A percentile compares a stretch with the other conserved stretches of the same genome.
Conservation (phyloP, 805 yeast genomes). For the Schwanniomyces polymorphus region DNA sequence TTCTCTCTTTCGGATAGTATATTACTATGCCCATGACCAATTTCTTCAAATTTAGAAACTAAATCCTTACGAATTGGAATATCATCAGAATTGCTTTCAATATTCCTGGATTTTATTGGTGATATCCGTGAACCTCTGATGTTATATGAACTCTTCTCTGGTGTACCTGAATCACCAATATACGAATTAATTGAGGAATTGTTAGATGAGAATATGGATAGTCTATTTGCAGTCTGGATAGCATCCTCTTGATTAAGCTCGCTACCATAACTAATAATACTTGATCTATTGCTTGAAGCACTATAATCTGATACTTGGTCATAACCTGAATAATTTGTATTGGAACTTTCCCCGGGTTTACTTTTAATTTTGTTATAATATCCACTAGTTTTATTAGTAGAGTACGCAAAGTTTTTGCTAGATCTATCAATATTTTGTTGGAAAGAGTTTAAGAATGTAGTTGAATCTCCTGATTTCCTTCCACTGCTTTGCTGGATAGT, state of each 20-base stretch:
- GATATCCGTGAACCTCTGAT: conserved; percentile 16
- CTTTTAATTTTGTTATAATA: conserved; percentile 32
- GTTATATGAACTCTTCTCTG: conserved; percentile 7
- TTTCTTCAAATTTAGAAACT: conserved; percentile 15
- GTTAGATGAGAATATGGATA: neutral
- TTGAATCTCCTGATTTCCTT: conserved; percentile 38
- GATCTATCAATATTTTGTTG: conserved; percentile 37
- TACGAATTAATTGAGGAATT: conserved; percentile 9
- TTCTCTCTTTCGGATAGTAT: conserved; percentile 14
- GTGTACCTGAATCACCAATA: neutral
- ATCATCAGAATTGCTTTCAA: conserved; percentile 14
- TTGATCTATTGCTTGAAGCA: conserved; percentile 25
- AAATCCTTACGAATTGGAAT: conserved; percentile 29
- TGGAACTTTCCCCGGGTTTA: conserved; percentile 11
- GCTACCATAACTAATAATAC: conserved; percentile 16
- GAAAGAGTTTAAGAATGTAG: conserved; percentile 36
- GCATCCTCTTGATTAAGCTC: neutral
- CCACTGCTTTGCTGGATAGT: conserved; percentile 31
- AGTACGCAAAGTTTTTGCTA: conserved; percentile 10
- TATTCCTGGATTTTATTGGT: conserved; percentile 16
- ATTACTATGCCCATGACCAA: conserved; percentile 5
- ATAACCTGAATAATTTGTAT: conserved; percentile 4
- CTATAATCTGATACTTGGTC: conserved; percentile 19
- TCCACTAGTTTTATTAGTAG: conserved; percentile 8
- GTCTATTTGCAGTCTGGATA: neutral